A percentile compares a stretch with the other conserved stretches of the same genome.
These are phyloP conservation scores for Madurella fahalii DNA, from an alignment of 2,329 filamentous ascomycete species.

Conservation along the genomic window DNA sequence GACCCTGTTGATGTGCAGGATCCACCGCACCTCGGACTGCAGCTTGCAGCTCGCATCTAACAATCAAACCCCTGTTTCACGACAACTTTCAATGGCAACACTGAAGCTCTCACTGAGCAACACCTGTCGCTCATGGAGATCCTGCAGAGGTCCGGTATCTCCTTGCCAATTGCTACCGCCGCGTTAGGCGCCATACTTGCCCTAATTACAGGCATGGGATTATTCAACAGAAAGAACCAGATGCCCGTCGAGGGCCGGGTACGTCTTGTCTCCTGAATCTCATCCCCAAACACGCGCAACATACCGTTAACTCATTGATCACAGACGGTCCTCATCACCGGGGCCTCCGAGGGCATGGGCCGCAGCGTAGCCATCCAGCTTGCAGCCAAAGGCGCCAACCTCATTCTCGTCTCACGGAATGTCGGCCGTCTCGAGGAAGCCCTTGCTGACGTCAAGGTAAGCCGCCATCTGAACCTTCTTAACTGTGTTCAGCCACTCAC, in stretches of 20 bases:
- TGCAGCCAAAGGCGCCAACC: constrained; percentile 75
- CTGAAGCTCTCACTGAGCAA: not conserved
- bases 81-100: not conserved
- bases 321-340: constrained; percentile 84
- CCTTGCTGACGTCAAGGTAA: constrained; percentile 60
- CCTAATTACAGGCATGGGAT: constrained; percentile 55
- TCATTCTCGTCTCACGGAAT: constrained; percentile 81
- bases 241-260: constrained; percentile 85
- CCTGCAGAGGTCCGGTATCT: constrained; percentile 16
- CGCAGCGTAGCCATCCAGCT: constrained; percentile 69
- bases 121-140: constrained; percentile 20
- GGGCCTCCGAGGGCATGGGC: constrained; percentile 91
- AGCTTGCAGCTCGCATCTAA: not conserved
- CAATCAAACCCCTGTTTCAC: constrained; percentile 4
- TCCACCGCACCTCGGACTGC: not conserved
- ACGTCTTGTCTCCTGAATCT: constrained; percentile 26
- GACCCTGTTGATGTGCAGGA: not conserved
- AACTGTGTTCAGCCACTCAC: not conserved
- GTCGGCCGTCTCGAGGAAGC: constrained; percentile 68
- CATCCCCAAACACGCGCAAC: not conserved
- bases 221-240: constrained; percentile 65
- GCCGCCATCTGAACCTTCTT: not conserved
- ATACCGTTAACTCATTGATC: not conserved
- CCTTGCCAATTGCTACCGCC: constrained; percentile 24
- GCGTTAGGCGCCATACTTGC: constrained; percentile 34